Percentiles rank a stretch among this genome's conserved stretches.
These are phyloP conservation scores for Yamadazyma spencermartinsiae DNA, from an alignment of 1,139 yeast species.

Conservation along the genomic window DNA sequence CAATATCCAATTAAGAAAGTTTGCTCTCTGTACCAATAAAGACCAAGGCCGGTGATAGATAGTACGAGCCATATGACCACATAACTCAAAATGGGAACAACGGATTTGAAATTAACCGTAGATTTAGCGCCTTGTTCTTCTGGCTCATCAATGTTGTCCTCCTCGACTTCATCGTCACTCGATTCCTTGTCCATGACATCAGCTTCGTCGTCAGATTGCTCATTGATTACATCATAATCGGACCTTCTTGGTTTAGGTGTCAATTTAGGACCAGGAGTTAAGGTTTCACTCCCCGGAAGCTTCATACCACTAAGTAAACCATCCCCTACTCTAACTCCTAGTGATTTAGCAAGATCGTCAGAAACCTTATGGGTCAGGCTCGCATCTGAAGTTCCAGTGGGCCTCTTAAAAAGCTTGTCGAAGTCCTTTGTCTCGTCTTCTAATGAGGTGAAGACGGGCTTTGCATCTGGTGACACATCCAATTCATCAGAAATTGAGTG, in stretches of 20 bases:
- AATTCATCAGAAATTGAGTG: constrained; percentile 6
- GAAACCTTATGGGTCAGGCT: no score
- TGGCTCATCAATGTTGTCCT: background rate
- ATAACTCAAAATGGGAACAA: constrained; percentile 14
- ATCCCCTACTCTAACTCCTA: constrained; percentile 29
- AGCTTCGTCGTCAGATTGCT: constrained; percentile 16
- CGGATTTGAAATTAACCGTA: background rate
- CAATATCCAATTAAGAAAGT: constrained; percentile 63
- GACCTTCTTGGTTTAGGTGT: constrained; percentile 16
- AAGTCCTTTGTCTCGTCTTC: constrained; percentile 28
- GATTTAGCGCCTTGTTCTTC: constrained; percentile 3
- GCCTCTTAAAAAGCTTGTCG: constrained; percentile 20
- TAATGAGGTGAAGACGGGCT: constrained; percentile 15
- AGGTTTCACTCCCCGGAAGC: constrained; percentile 1
- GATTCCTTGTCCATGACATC: constrained; percentile 9
- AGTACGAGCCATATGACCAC: constrained; percentile 30
- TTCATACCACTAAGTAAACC: constrained; percentile 15
- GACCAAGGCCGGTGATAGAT: constrained; percentile 31
- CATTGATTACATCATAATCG: constrained; percentile 5
- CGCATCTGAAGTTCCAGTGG: background rate
- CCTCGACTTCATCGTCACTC: constrained; percentile 8
- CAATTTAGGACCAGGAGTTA: constrained; percentile 23
- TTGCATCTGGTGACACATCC: background rate
- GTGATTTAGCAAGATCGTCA: constrained; percentile 24
- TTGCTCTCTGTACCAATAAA: constrained; percentile 66